Evolutionary conservation across 805 yeast genomes (phyloP), one percentile per base, ranked within the genome.

Genomic region (Hanseniaspora pseudoguilliermondii): DNA sequence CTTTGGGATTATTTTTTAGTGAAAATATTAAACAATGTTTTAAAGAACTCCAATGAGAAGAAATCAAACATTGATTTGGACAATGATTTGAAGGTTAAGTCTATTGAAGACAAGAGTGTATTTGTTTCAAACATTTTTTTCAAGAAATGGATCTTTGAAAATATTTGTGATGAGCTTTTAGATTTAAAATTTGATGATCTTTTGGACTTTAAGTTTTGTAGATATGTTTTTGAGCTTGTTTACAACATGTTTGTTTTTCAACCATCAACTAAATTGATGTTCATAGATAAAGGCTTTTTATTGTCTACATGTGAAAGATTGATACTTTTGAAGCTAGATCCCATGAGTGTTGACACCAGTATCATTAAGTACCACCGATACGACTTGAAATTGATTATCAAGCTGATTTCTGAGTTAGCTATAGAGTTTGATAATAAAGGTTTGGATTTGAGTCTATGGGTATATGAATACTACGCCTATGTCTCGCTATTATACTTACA

Each of bases 321-420:
- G 3, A 36, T 46, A 20, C 7, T 13, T 1, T 29, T 42, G 23
- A 53, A 39, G 13, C 29, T 46, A 15, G 42, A 39, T 21, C 23
- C 39, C 5, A 9, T 16, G n/a, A 15, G 1, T 16, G 13, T n/a
- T 15, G 56, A 53, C 21, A 20, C 13, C n/a, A 27, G 27, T 18
- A 34, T 40, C 5, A 34, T 47, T 4, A 54, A 40, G 35, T 47
- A 54, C 32, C 52, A 54, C 18, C 27, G 48, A 10, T 55, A 55
- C 34, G 54, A 48, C 32, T 48, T 55, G 42, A 55, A 55, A 18
- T 49, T 49, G 23, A 27, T 55, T 6, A 55, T 55, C 16, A 38
- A 43, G 35, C 34, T 55, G 11, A 18, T 42, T 8, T 39, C 51
- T 25, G 55, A 49, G 2, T 41, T 55, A 21, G 46, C 58, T 10